phyloP scores from a whole-genome alignment of 148 eudicot species.

The Amaranthus palmeri region DNA sequence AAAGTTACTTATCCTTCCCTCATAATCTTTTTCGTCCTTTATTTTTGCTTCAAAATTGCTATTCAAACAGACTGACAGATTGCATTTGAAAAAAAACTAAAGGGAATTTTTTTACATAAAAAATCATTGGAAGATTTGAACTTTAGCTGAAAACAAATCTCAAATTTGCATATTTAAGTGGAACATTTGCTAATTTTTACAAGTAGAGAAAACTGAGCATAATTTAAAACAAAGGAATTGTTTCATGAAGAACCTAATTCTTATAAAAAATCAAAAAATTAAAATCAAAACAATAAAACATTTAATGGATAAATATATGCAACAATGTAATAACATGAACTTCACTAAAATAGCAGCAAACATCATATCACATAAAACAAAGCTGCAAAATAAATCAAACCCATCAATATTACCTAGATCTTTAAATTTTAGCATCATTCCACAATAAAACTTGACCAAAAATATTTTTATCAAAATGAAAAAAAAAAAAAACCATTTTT shows the following conservation, averaged over 20 bases:
- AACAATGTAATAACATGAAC: background rate
- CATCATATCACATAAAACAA: background rate
- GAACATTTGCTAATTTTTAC: no score
- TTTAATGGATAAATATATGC: slow-evolving; percentile 3
- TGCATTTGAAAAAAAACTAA: no score
- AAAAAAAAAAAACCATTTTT: background rate
- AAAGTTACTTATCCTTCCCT: no score
- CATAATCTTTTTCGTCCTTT: no score
- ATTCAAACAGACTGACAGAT: no score
- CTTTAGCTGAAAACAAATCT: background rate
- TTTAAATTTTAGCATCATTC: background rate
- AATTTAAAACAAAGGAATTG: no score
- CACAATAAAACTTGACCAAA: background rate
- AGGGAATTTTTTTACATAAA: no score
- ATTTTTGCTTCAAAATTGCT: no score
- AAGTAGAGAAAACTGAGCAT: no score
- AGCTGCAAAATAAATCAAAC: background rate
- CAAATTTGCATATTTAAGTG: background rate
- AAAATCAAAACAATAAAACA: slow-evolving; percentile 1
- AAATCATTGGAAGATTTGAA: background rate
- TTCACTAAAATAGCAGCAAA: background rate
- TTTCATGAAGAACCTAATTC: background rate
- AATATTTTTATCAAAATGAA: no score
- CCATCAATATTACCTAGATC: background rate
- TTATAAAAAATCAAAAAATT: background rate